Percentiles rank a stretch among this genome's conserved stretches.
Evolutionary conservation across 2,329 filamentous ascomycete genomes (phyloP).

Genomic region (Fusarium fujikuroi): DNA sequence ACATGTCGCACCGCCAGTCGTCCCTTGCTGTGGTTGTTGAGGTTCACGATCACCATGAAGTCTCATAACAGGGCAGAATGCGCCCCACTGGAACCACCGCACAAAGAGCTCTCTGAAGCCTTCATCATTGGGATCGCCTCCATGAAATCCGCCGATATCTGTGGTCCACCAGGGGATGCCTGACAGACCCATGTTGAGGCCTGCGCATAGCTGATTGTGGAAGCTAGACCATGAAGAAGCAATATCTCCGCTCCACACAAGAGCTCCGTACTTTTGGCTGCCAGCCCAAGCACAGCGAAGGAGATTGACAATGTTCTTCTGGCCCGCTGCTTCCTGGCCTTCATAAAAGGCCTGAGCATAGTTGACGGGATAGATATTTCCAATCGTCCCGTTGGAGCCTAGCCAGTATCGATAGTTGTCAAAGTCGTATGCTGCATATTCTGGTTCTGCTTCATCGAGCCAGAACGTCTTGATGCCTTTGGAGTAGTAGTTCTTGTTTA

Average conservation of each 20-base stretch:
- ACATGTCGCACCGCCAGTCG: constrained; percentile 54
- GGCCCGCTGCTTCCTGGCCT: constrained; percentile 63
- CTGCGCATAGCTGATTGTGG: constrained; percentile 69
- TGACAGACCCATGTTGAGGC: constrained; percentile 72
- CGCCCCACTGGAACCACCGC: constrained; percentile 76
- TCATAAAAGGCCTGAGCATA: constrained; percentile 71
- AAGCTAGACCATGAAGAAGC: constrained; percentile 71
- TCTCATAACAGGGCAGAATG: constrained; percentile 74
- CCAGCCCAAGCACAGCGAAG: constrained; percentile 62
- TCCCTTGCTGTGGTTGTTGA: constrained; percentile 50
- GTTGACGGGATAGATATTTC: constrained; percentile 69
- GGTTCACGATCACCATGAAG: constrained; percentile 75
- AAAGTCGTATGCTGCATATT: constrained; percentile 73
- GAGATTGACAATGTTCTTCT: constrained; percentile 67
- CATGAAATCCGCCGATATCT: constrained; percentile 77
- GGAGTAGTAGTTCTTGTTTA: constrained; percentile 68
- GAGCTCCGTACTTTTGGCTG: constrained; percentile 70
- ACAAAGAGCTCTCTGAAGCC: constrained; percentile 71
- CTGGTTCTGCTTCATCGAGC: constrained; percentile 76
- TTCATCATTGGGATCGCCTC: constrained; percentile 65
- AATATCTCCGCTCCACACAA: constrained; percentile 76
- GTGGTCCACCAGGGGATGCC: constrained; percentile 77
- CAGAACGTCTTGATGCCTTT: constrained; percentile 73
- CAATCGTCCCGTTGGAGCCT: constrained; percentile 55
- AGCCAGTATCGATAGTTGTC: constrained; percentile 65